Evolutionary conservation across 106 monocot species (phyloP).

Genomic region (Apostasia ramifera): DNA sequence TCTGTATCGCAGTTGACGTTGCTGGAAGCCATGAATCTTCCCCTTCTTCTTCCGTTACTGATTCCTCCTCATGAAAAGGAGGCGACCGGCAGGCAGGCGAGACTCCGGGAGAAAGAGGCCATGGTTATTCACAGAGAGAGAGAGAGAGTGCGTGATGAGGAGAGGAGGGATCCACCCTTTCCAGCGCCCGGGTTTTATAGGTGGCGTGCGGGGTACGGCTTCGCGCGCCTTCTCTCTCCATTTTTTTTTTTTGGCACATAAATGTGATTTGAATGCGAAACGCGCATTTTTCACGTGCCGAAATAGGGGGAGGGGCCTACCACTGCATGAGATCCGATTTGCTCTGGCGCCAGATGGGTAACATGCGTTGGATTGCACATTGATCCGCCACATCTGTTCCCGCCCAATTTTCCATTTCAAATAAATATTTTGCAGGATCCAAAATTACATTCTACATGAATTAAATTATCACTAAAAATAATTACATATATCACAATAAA

Average conservation of each 20-base stretch:
- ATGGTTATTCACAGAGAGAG: background rate
- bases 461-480: too few relatives aligned
- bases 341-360: background rate
- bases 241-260: background rate
- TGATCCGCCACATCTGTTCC: too few relatives aligned
- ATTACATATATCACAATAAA: too few relatives aligned
- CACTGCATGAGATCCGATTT: background rate
- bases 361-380: background rate
- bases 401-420: too few relatives aligned
- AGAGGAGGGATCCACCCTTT: background rate
- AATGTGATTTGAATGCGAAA: too few relatives aligned
- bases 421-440: too few relatives aligned
- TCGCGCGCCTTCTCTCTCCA: too few relatives aligned
- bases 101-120: too few relatives aligned
- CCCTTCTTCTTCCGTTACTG: too few relatives aligned
- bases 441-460: too few relatives aligned
- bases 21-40: background rate
- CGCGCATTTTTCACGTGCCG: slow-evolving; percentile 1
- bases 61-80: background rate
- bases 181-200: background rate
- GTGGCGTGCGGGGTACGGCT: background rate
- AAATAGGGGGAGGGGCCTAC: background rate
- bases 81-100: background rate
- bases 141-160: background rate
- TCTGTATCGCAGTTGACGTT: background rate